Percentiles rank a stretch among this genome's conserved stretches.
These are phyloP conservation scores for Paraurostyla sp. DNA, from an alignment of 73 alveolate genomes.

Conservation along the genomic window DNA sequence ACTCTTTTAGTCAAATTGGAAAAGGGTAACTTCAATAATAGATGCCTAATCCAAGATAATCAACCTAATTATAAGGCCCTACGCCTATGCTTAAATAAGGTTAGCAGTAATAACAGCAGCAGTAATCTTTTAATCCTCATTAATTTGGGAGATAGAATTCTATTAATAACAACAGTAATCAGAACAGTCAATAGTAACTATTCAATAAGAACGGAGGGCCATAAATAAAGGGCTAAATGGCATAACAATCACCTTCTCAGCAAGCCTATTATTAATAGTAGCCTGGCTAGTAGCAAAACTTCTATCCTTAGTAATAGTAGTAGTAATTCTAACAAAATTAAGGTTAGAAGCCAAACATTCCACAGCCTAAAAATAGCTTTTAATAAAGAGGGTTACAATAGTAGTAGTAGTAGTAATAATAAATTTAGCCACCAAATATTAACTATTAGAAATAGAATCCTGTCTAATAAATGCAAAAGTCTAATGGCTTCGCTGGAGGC, in stretches of 20 bases:
- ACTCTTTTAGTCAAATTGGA: no score
- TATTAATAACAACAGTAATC: no score
- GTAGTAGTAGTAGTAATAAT: neutral
- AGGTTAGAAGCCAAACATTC: neutral
- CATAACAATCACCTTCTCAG: neutral
- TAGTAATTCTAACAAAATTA: neutral
- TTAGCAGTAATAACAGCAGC: neutral
- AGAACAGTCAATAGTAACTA: no score
- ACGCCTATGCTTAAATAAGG: neutral
- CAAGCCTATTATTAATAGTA: neutral
- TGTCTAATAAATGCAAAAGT: neutral
- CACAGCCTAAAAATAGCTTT: neutral
- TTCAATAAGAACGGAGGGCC: neutral
- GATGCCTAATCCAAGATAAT: neutral
- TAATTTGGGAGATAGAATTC: neutral
- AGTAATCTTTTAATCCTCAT: neutral
- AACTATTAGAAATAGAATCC: no score
- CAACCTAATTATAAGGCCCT: no score
- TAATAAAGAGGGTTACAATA: neutral
- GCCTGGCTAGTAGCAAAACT: constrained; percentile 29
- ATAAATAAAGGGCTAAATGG: neutral
- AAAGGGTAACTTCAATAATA: constrained; percentile 10
- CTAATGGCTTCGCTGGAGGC: neutral
- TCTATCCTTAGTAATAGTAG: constrained; percentile 60
- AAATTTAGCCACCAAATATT: neutral